A percentile compares a stretch with the other conserved stretches of the same genome.
Conservation (phyloP, 2,329 filamentous ascomycete species). For the Talaromyces pinophilus region DNA sequence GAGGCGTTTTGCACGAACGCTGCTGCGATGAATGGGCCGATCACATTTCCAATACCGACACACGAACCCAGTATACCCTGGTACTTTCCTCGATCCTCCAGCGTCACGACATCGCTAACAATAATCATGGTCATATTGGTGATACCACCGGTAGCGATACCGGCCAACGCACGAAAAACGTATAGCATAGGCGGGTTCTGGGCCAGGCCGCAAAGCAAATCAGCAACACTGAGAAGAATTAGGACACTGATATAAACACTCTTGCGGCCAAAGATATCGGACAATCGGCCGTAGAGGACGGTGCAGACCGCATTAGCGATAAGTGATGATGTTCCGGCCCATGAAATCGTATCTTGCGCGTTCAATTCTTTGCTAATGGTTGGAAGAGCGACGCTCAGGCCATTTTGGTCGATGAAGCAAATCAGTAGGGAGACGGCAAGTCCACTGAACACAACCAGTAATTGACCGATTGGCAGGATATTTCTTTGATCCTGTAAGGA, state of each 20-base stretch:
- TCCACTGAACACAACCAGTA: conserved; percentile 52
- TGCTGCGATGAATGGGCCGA: conserved; percentile 51
- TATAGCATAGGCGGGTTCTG: conserved; percentile 61
- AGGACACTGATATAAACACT: conserved; percentile 58
- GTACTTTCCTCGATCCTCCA: conserved; percentile 61
- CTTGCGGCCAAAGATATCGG: conserved; percentile 64
- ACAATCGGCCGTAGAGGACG: conserved; percentile 64
- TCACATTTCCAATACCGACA: conserved; percentile 49
- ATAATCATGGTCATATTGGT: conserved; percentile 63
- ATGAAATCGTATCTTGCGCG: conserved; percentile 58
- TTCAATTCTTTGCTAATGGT: conserved; percentile 54
- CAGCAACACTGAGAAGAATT: conserved; percentile 56
- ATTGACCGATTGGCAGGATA: conserved; percentile 54
- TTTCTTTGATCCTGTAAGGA: conserved; percentile 59
- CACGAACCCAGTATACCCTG: conserved; percentile 50
- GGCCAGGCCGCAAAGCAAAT: conserved; percentile 61
- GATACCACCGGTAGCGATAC: conserved; percentile 64
- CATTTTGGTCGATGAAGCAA: conserved; percentile 60
- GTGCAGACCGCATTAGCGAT: conserved; percentile 67
- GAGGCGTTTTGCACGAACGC: conserved; percentile 47
- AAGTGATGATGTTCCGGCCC: conserved; percentile 70
- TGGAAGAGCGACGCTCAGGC: conserved; percentile 56
- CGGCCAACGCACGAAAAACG: conserved; percentile 61
- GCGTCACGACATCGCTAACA: conserved; percentile 60
- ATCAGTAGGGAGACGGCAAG: conserved; percentile 58